Evolutionary conservation across 306 rosid species (phyloP), one percentile per base, ranked within the genome.

Genomic region (Prunus kanzakura): DNA sequence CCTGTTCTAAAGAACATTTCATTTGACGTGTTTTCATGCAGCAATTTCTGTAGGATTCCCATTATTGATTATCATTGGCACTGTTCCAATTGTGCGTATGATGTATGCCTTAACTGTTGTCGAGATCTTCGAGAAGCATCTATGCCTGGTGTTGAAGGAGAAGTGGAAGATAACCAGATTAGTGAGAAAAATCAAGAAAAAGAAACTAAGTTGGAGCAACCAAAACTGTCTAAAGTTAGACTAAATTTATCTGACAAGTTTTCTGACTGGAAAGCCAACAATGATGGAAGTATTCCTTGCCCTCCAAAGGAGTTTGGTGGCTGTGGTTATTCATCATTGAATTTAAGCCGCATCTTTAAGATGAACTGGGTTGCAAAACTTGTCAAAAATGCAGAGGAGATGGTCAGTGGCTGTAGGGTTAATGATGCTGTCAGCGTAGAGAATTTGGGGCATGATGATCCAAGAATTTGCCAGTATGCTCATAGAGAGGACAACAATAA

Each of bases 291-390:
- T 73, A 87, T 95, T 84, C 96, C 98, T 69, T 95, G 98, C 71
- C 99, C 98, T 72, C 96, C 97, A 61, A 87, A 81, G 87, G 96
- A 92, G 68, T 86, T 83, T 69, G 99, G 98, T 83, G 98, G 99
- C 83, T 95, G 99, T 83, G 92, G 93, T 73, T 75, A 74, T 83
- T 85, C 87, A 35, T 78, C 90, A 11, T 78, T 95, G 80, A 87
- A 84, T 78, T 90, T 92, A 82, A 88, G 91, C 77, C 93, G 98
- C 80, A 95, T 92, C 81, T 95, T 95, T 83, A 95, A 92, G 90
- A 92, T 91, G 98, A 95, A 95, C 66, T 92, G 98, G 99, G 98
- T 96, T 70, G 98, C 99, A 84, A 96, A 96, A 70, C 88, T 96
- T 86, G 93, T 87, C 64, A 96, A 96, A 85, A 96, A 96, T 88